These are phyloP conservation scores for Nemophila menziesii DNA, from an alignment of 257 asterid genomes.

Conservation along the genomic window DNA sequence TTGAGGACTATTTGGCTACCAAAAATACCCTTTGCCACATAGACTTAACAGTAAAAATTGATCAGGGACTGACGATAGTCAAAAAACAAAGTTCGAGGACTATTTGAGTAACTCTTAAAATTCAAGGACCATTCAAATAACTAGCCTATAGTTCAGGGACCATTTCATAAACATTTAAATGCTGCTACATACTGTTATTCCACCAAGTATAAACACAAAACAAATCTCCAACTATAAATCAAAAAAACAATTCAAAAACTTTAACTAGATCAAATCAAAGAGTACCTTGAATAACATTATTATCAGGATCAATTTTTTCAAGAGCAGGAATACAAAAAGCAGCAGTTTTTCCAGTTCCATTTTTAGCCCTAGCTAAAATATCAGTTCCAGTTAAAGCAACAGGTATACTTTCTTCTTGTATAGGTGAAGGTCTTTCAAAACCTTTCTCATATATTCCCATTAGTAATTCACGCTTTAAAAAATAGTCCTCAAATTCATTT, in stretches of 20 bases:
- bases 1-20: too few species aligned
- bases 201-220: too few species aligned
- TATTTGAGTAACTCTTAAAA: too few species aligned
- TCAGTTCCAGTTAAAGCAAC: constrained; percentile 87
- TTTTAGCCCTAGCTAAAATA: constrained; percentile 87
- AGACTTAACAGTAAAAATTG: too few species aligned
- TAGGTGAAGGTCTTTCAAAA: constrained; percentile 86
- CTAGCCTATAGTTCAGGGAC: too few species aligned
- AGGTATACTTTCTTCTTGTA: constrained; percentile 95
- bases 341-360: constrained; percentile 94
- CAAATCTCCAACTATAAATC: not conserved
- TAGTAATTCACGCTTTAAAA: constrained; percentile 76
- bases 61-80: too few species aligned
- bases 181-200: too few species aligned
- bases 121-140: too few species aligned
- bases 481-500: constrained; percentile 82
- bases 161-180: too few species aligned
- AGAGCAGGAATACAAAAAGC: constrained; percentile 82
- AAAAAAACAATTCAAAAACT: not conserved
- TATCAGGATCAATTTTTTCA: constrained; percentile 82
- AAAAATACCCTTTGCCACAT: too few species aligned
- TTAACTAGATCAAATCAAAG: not conserved
- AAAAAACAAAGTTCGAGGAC: not conserved
- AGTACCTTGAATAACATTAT: constrained; percentile 76
- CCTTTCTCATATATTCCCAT: constrained; percentile 98